Percentiles rank a stretch among this genome's conserved stretches.
These are phyloP conservation scores for Iris macrosiphon DNA, from an alignment of 106 monocot genomes.

Conservation along the genomic window DNA sequence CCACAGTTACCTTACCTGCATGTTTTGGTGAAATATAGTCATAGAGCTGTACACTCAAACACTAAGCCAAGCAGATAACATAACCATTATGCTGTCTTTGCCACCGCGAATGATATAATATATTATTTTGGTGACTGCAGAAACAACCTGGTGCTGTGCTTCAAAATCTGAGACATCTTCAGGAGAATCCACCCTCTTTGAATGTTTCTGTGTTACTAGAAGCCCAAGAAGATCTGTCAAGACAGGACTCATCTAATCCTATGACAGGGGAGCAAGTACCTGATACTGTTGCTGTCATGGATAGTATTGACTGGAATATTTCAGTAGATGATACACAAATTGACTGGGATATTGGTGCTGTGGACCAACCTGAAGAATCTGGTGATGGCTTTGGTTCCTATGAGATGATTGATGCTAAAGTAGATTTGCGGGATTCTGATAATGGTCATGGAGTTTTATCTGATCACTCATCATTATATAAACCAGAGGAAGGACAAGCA, in stretches of 20 bases:
- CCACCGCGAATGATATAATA: background rate
- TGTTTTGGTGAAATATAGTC: too few species aligned
- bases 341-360: slow-evolving; percentile 74
- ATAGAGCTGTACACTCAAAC: too few species aligned
- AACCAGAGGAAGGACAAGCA: slow-evolving; percentile 17
- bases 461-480: slow-evolving; percentile 19
- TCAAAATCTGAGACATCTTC: slow-evolving; percentile 60
- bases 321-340: slow-evolving; percentile 75
- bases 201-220: slow-evolving; percentile 56
- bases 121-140: slow-evolving; percentile 37
- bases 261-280: slow-evolving; percentile 10
- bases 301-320: slow-evolving; percentile 89
- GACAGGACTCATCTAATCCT: slow-evolving; percentile 8
- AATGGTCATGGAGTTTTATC: slow-evolving; percentile 22
- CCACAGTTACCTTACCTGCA: too few species aligned
- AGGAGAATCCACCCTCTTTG: slow-evolving; percentile 59
- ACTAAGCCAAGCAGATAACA: slow-evolving; percentile 12
- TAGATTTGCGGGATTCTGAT: slow-evolving; percentile 45
- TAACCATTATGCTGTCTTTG: background rate
- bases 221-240: slow-evolving; percentile 33
- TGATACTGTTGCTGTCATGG: slow-evolving; percentile 26
- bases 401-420: slow-evolving; percentile 70
- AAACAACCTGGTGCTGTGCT: slow-evolving; percentile 39
- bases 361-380: slow-evolving; percentile 46
- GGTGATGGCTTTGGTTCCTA: slow-evolving; percentile 63